These are phyloP conservation scores for Aspergillus ibericus DNA, from an alignment of 2,329 filamentous ascomycete species.

Conservation along the genomic window DNA sequence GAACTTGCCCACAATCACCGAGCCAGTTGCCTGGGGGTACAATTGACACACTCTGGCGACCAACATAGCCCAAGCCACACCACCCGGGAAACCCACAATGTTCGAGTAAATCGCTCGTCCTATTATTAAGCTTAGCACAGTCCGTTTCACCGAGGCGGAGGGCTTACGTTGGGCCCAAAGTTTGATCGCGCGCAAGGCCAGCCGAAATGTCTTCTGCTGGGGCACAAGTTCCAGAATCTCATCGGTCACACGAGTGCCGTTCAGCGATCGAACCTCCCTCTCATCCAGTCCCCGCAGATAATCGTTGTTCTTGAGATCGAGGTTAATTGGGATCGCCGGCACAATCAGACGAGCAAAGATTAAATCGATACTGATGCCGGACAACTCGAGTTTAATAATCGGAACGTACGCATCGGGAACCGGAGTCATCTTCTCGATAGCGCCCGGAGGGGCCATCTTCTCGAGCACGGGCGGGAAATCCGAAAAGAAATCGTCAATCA, in stretches of 20 bases:
- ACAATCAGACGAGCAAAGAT: slow-evolving; percentile 79
- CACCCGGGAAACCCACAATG: slow-evolving; percentile 93
- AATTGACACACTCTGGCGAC: slow-evolving; percentile 94
- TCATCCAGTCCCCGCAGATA: slow-evolving; percentile 85
- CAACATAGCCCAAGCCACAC: slow-evolving; percentile 97
- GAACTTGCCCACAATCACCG: slow-evolving; percentile 89
- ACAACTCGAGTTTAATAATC: slow-evolving; percentile 94
- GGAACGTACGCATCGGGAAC: slow-evolving; percentile 92
- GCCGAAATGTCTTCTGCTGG: slow-evolving; percentile 83
- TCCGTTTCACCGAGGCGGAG: neutral
- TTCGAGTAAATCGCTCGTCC: slow-evolving; percentile 90
- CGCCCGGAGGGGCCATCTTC: slow-evolving; percentile 71
- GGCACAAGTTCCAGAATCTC: slow-evolving; percentile 88
- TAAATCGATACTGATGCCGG: slow-evolving; percentile 89
- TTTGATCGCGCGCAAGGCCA: slow-evolving; percentile 89
- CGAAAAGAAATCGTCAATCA: slow-evolving; percentile 86
- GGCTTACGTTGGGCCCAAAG: slow-evolving; percentile 79
- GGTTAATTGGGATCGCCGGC: slow-evolving; percentile 68
- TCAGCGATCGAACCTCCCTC: slow-evolving; percentile 81
- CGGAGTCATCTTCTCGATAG: slow-evolving; percentile 79
- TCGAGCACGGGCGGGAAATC: slow-evolving; percentile 79
- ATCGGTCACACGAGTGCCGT: slow-evolving; percentile 91
- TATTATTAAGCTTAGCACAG: slow-evolving; percentile 21
- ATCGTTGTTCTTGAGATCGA: slow-evolving; percentile 78
- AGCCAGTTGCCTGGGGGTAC: slow-evolving; percentile 87